A percentile compares a stretch with the other conserved stretches of the same genome.
These are phyloP conservation scores for Pestalotiopsis sp. DNA, from an alignment of 2,329 filamentous ascomycete genomes.

Conservation along the genomic window DNA sequence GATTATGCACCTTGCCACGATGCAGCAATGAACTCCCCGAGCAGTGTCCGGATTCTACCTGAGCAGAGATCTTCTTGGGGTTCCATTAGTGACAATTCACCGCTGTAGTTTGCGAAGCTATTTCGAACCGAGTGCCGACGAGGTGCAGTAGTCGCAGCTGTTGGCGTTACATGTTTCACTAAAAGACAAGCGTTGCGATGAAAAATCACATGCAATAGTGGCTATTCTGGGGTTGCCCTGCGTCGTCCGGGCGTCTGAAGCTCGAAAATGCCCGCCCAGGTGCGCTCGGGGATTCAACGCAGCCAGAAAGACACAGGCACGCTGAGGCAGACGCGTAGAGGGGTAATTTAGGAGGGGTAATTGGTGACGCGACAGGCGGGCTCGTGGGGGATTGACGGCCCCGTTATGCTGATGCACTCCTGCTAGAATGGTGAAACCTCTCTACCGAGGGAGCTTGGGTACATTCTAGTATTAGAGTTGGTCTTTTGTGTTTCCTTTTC, in stretches of 20 bases:
- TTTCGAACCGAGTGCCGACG: background rate
- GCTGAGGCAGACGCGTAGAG: conserved; percentile 24
- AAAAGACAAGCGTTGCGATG: conserved; percentile 15
- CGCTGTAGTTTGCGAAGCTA: background rate
- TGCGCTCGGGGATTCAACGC: background rate
- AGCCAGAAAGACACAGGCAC: background rate
- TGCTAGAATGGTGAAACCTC: background rate
- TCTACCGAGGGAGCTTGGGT: background rate
- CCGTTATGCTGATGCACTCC: background rate
- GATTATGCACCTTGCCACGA: background rate
- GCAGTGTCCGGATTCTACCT: too few species aligned
- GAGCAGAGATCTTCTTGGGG: background rate
- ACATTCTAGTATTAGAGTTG: background rate
- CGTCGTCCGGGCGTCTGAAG: background rate
- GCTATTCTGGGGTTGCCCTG: background rate
- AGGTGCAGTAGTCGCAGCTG: background rate
- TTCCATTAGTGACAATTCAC: background rate
- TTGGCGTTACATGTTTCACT: background rate
- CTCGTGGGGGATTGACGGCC: background rate
- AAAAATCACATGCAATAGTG: conserved; percentile 9
- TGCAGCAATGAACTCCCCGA: background rate
- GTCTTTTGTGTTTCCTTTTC: background rate
- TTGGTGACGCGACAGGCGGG: conserved; percentile 18
- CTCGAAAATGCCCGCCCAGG: background rate
- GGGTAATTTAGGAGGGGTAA: conserved; percentile 18